phyloP scores from a whole-genome alignment of 768 basidiomycete genomes.

The Boletus reticulatus region DNA sequence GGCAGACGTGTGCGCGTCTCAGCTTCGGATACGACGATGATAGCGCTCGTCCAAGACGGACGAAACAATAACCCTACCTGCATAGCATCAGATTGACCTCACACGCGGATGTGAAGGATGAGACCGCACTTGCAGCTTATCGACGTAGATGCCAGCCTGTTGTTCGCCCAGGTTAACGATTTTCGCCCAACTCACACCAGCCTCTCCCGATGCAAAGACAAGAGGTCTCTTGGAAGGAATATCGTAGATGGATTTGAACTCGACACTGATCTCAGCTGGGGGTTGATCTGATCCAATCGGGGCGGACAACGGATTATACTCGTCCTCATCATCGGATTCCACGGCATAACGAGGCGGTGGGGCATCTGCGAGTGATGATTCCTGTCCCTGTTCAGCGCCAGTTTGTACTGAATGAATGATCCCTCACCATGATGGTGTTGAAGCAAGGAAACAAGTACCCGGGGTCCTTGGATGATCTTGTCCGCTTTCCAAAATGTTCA shows the following conservation, averaged over 20 bases:
- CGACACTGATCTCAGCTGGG: conserved; percentile 27
- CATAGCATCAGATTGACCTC: neutral
- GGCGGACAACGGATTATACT: conserved; percentile 43
- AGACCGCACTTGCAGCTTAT: conserved; percentile 42
- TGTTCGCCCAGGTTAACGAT: conserved; percentile 55
- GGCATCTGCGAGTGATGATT: conserved; percentile 52
- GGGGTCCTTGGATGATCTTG: no score
- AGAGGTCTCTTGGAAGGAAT: conserved; percentile 30
- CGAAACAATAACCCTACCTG: conserved; percentile 53
- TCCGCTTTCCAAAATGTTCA: conserved; percentile 3
- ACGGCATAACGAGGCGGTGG: conserved; percentile 58
- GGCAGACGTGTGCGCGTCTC: conserved; percentile 44
- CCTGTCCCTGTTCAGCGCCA: conserved; percentile 32
- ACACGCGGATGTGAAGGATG: neutral
- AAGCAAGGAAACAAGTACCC: no score
- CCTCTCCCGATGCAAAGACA: conserved; percentile 46
- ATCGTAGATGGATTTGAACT: conserved; percentile 37
- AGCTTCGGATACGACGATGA: conserved; percentile 53
- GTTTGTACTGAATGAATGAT: neutral
- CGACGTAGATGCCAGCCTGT: conserved; percentile 43
- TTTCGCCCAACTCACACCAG: conserved; percentile 48
- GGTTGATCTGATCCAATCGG: conserved; percentile 8
- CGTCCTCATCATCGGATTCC: conserved; percentile 71
- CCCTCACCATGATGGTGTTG: conserved; percentile 15
- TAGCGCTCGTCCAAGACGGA: conserved; percentile 46